Conservation (phyloP, 352 stramenopile species). For the Phytopythium montanum region DNA sequence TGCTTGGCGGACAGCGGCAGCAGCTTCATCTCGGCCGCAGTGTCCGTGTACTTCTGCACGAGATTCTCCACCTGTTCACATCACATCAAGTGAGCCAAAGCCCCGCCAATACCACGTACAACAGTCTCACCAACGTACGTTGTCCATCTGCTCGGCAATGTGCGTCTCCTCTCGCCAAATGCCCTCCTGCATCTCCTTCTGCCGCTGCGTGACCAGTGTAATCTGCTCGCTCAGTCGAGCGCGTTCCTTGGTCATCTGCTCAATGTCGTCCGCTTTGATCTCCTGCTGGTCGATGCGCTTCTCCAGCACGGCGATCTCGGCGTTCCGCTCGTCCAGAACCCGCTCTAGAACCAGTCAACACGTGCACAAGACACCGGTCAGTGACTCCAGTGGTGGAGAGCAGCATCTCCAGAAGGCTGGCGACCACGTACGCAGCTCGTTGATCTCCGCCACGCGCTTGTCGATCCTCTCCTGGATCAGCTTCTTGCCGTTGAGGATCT, state of each 20-base stretch:
- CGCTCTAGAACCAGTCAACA: conserved; percentile 26
- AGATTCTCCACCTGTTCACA: conserved; percentile 42
- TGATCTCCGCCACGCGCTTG: conserved; percentile 50
- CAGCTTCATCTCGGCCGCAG: conserved; percentile 81
- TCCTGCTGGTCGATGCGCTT: conserved; percentile 78
- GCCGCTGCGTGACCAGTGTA: conserved; percentile 53
- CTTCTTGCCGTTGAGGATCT: conserved; percentile 74
- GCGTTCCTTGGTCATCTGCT: conserved; percentile 68
- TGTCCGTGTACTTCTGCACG: conserved; percentile 81
- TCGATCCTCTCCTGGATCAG: conserved; percentile 89
- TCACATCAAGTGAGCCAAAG: background rate
- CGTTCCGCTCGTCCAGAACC: conserved; percentile 36
- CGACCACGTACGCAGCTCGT: background rate
- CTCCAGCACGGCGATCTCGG: conserved; percentile 59
- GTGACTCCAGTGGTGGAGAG: background rate
- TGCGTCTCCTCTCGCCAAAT: conserved; percentile 68
- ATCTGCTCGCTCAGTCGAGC: conserved; percentile 70
- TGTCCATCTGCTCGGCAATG: conserved; percentile 61
- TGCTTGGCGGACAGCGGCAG: conserved; percentile 85
- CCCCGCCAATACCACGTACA: background rate
- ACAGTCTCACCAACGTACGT: conserved; percentile 26
- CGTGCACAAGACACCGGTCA: background rate
- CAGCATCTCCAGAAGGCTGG: background rate
- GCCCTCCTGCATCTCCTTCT: conserved; percentile 51
- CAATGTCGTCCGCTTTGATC: conserved; percentile 44